phyloP scores from a whole-genome alignment of 139 green algal genomes.

The Volvox africanus region DNA sequence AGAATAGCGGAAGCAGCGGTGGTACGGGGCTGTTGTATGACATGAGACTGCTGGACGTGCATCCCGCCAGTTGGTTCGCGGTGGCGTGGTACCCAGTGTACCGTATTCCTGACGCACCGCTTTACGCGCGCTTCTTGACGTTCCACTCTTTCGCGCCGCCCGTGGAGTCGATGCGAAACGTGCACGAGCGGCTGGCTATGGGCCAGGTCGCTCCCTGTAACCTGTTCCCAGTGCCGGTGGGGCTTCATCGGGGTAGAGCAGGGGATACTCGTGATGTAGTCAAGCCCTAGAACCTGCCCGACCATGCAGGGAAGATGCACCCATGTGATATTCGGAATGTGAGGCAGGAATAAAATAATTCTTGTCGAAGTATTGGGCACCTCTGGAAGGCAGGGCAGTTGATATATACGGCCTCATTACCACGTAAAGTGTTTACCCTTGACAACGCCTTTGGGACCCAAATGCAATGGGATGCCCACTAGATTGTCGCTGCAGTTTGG shows the following conservation, averaged over 20 bases:
- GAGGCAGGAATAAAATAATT: no score
- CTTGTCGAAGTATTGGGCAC: no score
- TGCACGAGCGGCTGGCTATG: conserved; percentile 41
- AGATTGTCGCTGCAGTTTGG: no score
- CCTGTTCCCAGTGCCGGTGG: conserved; percentile 32
- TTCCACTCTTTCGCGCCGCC: conserved; percentile 82
- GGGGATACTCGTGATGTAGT: no score
- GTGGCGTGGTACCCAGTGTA: conserved; percentile 93
- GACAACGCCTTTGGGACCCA: no score
- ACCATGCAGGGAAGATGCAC: no score
- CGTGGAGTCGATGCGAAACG: conserved; percentile 59
- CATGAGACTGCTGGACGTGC: conserved; percentile 74
- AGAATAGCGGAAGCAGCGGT: neutral
- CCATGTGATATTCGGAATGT: no score
- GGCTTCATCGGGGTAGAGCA: neutral
- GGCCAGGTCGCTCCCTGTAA: conserved; percentile 15
- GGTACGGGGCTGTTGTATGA: conserved; percentile 56
- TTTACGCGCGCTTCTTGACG: conserved; percentile 88
- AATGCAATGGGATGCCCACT: no score
- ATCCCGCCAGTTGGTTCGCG: conserved; percentile 88
- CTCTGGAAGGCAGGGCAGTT: no score
- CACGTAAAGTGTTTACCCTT: no score
- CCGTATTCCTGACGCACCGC: conserved; percentile 87
- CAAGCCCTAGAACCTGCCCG: no score
- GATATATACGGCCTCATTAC: no score